These are phyloP conservation scores for Cystobasidium pallidum DNA, from an alignment of 1,284 basidiomycete genomes.

Conservation along the genomic window DNA sequence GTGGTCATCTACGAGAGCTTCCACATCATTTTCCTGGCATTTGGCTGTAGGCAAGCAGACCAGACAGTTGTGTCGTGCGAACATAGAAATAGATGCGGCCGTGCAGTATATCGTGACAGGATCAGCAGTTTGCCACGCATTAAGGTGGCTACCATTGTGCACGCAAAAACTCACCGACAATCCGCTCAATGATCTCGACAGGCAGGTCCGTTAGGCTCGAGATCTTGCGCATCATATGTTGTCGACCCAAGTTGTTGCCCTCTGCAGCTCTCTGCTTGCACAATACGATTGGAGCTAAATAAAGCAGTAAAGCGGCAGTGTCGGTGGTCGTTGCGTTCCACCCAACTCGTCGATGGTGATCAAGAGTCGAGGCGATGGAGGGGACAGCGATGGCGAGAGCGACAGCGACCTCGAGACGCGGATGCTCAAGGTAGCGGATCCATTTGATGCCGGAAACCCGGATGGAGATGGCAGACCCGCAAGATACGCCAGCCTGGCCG, in stretches of 20 bases:
- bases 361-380: neutral
- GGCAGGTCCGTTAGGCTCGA: constrained; percentile 30
- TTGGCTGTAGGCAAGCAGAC: constrained; percentile 2
- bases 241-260: neutral
- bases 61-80: neutral
- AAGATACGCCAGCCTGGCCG: constrained; percentile 31
- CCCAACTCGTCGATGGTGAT: constrained; percentile 6
- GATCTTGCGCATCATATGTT: neutral
- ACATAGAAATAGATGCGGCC: neutral
- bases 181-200: constrained; percentile 42
- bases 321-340: neutral
- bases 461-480: constrained; percentile 13
- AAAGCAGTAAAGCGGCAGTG: constrained; percentile 7
- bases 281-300: neutral
- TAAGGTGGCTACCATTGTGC: neutral
- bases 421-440: constrained; percentile 33
- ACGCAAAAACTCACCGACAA: constrained; percentile 29
- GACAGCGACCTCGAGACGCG: constrained; percentile 6
- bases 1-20: constrained; percentile 9
- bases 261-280: neutral
- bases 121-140: constrained; percentile 8
- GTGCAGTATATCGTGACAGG: too few relatives aligned
- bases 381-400: neutral
- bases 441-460: constrained; percentile 24
- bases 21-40: constrained; percentile 40